A percentile compares a stretch with the other conserved stretches of the same genome.
phyloP scores from a whole-genome alignment of 129 eudicot species.

The Centrapalus pauciflorus region DNA sequence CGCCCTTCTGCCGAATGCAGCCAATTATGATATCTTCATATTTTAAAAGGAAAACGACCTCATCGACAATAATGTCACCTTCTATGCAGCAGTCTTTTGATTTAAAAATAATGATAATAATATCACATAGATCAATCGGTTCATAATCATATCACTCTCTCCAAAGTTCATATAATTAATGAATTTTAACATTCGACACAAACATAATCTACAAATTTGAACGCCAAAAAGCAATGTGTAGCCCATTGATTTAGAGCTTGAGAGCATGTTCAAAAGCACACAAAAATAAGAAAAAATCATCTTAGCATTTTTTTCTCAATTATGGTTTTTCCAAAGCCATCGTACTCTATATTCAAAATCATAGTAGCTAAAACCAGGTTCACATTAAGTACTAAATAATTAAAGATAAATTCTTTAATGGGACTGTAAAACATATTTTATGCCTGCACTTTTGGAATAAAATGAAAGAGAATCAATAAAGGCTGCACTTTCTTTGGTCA shows the following conservation, averaged over 20 bases:
- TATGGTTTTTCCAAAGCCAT: background rate
- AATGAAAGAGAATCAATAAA: background rate
- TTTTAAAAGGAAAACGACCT: background rate
- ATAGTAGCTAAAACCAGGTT: background rate
- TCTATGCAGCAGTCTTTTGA: background rate
- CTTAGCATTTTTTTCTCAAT: background rate
- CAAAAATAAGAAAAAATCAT: background rate
- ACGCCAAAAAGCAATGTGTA: background rate
- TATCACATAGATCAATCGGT: background rate
- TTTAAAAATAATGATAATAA: background rate
- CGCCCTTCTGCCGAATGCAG: background rate
- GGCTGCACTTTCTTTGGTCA: background rate
- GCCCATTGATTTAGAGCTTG: background rate
- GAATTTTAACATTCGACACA: background rate
- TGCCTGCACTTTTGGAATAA: background rate
- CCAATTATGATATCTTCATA: background rate
- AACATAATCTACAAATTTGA: background rate
- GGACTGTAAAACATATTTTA: background rate
- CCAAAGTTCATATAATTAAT: background rate
- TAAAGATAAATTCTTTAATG: background rate
- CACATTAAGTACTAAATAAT: background rate
- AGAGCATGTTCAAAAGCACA: background rate
- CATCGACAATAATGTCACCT: background rate
- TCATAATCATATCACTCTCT: background rate
- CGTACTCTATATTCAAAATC: background rate